Evolutionary conservation across 2,329 filamentous ascomycete species (phyloP).

Genomic region (Dendryphion nanum): DNA sequence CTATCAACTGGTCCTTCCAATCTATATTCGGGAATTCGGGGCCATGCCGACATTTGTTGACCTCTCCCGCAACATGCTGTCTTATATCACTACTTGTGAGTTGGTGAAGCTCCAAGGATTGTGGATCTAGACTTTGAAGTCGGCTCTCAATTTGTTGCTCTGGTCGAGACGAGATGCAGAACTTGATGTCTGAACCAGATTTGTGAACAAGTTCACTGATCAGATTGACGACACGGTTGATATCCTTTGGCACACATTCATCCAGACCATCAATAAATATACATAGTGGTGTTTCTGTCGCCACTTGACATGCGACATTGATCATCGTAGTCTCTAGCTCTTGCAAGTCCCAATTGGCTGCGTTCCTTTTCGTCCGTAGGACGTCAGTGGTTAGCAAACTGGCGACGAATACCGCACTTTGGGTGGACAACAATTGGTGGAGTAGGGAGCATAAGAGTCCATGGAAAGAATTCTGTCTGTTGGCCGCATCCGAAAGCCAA

Average conservation of each 20-base stretch:
- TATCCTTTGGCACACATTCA: background rate
- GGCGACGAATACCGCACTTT: background rate
- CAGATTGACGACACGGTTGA: background rate
- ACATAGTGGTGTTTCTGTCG: background rate
- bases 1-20: background rate
- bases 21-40: background rate
- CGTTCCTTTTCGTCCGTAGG: background rate
- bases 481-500: background rate
- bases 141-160: constrained; percentile 1
- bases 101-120: background rate
- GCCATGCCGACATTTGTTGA: background rate
- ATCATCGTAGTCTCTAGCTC: background rate
- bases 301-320: background rate
- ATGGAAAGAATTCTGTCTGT: background rate
- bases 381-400: background rate
- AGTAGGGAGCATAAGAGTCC: background rate
- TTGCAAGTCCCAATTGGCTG: background rate
- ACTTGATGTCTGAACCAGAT: background rate
- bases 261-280: constrained; percentile 2
- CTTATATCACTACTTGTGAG: background rate
- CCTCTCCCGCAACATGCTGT: background rate
- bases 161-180: background rate
- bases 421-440: background rate
- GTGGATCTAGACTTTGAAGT: background rate
- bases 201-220: background rate